Evolutionary conservation across 352 stramenopile genomes (phyloP), one percentile per base, ranked within the genome.

Genomic region (Thraustochytrium sp.): DNA sequence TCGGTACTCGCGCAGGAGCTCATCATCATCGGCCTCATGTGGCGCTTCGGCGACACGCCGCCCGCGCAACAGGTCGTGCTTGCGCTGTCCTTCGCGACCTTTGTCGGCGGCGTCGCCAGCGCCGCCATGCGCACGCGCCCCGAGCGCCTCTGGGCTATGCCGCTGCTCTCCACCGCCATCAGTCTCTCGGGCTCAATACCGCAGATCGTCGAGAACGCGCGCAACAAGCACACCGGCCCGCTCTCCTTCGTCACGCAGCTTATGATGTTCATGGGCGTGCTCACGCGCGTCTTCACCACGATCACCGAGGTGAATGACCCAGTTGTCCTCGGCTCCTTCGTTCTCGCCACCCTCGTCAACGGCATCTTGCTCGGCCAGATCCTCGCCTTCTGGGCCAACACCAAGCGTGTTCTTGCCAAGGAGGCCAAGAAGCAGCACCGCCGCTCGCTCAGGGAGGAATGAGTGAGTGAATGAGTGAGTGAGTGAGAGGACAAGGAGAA

Each of bases 291-390:
- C 4, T 80, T 80, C 49, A 80, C 68, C 29, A 80, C 68, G 23
- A 23, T 80, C 53, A 80, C 48, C 29, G 68, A 80, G 68, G 53
- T 63, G 23, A 80, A 80, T 26, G 68, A 80, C 68, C 68, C 68
- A 8, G 26, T 80, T 31, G 68, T 80, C 13, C 68, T 80, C 16
- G 68, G 68, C 13, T 26, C 31, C 51, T 61, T 80, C 29, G 31
- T 80, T 21, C 31, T 44, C 34, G 29, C 44, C 26, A 23, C 40
- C 31, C 26, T 80, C 21, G 68, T 63, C 2, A 46, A 80, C 13
- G 68, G 68, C 29, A 72, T 80, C 31, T 31, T 80, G 23, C 49
- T 80, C 11, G 42, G 21, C 8, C 68, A 80, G 31, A 80, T 80
- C 16, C 34, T 80, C 16, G 9, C 16, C 9, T 80, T 44, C 29